A percentile compares a stretch with the other conserved stretches of the same genome.
phyloP scores from a whole-genome alignment of 208 protist genomes.

The Leishmania martiniquensis region DNA sequence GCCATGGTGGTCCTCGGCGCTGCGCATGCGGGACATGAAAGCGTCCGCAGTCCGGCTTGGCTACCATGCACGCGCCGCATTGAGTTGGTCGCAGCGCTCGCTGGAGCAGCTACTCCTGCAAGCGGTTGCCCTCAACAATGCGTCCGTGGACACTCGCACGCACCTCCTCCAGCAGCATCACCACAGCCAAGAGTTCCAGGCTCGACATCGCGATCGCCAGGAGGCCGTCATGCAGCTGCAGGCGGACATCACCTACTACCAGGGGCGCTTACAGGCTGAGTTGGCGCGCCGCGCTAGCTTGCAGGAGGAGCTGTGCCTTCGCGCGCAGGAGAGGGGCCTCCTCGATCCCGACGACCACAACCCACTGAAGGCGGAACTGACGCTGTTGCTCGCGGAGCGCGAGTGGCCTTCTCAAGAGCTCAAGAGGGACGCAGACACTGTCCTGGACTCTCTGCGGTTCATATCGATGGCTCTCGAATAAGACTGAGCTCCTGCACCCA shows the following conservation, averaged over 20 bases:
- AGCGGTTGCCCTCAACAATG: constrained; percentile 51
- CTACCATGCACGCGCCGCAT: constrained; percentile 64
- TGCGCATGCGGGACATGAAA: constrained; percentile 77
- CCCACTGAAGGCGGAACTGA: constrained; percentile 46
- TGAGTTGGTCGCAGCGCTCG: constrained; percentile 49
- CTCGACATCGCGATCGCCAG: constrained; percentile 25
- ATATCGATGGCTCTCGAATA: constrained; percentile 36
- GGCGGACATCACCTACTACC: constrained; percentile 33
- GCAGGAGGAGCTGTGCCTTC: constrained; percentile 48
- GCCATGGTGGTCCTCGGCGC: constrained; percentile 79
- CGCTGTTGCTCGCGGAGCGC: constrained; percentile 52
- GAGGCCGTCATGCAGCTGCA: constrained; percentile 34
- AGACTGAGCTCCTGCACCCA: not conserved
- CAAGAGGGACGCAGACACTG: constrained; percentile 41
- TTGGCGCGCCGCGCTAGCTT: constrained; percentile 31
- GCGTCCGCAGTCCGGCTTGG: constrained; percentile 55
- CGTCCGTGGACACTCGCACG: constrained; percentile 37
- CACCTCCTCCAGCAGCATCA: constrained; percentile 65
- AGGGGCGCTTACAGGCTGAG: constrained; percentile 37
- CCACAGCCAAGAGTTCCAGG: constrained; percentile 49
- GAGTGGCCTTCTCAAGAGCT: constrained; percentile 40
- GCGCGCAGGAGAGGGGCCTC: constrained; percentile 25
- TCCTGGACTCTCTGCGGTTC: constrained; percentile 52
- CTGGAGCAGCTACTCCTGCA: constrained; percentile 71
- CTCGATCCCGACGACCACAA: constrained; percentile 32